Conservation (phyloP, 2,329 filamentous ascomycete genomes). For the Sclerotinia borealis region DNA sequence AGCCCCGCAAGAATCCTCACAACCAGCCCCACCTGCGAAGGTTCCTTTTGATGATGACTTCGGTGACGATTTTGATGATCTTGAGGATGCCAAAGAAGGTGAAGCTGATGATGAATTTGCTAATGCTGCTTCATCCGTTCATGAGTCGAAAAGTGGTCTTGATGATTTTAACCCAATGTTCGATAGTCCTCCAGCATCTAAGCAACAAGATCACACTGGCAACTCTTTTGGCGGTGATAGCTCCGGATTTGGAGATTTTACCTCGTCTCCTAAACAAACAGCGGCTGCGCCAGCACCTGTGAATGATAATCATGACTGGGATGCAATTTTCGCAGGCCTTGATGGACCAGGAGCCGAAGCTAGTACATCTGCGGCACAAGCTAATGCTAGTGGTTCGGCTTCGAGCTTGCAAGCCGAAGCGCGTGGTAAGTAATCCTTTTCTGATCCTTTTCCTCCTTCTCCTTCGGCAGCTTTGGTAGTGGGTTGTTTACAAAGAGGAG, state of each 20-base stretch:
- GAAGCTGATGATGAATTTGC: slow-evolving; percentile 75
- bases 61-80: slow-evolving; percentile 69
- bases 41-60: slow-evolving; percentile 68
- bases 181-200: slow-evolving; percentile 49
- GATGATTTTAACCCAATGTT: slow-evolving; percentile 80
- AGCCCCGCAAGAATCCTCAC: slow-evolving; percentile 24
- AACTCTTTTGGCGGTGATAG: slow-evolving; percentile 25
- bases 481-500: too few relatives aligned
- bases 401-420: slow-evolving; percentile 18
- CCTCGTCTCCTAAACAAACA: slow-evolving; percentile 42
- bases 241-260: slow-evolving; percentile 40
- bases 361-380: slow-evolving; percentile 10
- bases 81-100: slow-evolving; percentile 79
- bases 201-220: slow-evolving; percentile 26
- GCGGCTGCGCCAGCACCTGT: slow-evolving; percentile 35
- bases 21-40: slow-evolving; percentile 36
- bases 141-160: slow-evolving; percentile 51
- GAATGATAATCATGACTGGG: slow-evolving; percentile 73
- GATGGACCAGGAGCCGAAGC: slow-evolving; percentile 44
- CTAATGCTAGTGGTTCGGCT: slow-evolving; percentile 23
- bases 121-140: slow-evolving; percentile 49
- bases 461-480: neutral
- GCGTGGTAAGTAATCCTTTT: neutral
- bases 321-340: slow-evolving; percentile 82
- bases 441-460: neutral